Percentiles rank a stretch among this genome's conserved stretches.
Conservation (phyloP, 225 moss, liverwort and hornwort species). For the Bryoerythrophyllum caledonicum region DNA sequence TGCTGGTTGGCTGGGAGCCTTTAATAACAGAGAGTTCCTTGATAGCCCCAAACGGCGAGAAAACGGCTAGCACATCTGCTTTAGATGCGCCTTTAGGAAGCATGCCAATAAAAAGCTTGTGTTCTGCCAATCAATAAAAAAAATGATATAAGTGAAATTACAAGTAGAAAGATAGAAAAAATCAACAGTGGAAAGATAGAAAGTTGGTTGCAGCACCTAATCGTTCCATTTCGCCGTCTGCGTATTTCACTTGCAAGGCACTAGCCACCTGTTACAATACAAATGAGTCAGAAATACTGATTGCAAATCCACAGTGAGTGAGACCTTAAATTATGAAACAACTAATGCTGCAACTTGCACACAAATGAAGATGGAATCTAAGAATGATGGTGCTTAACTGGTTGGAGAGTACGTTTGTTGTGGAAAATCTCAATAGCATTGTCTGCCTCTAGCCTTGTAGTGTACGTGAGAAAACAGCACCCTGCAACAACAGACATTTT, state of each 20-base stretch:
- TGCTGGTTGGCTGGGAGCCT: constrained; percentile 88
- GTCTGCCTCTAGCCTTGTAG: constrained; percentile 73
- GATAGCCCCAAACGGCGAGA: constrained; percentile 65
- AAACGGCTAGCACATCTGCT: constrained; percentile 73
- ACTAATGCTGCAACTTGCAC: constrained; percentile 12
- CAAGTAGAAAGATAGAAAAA: too few species aligned
- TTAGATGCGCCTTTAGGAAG: constrained; percentile 82
- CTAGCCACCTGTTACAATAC: constrained; percentile 67
- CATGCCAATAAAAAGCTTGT: constrained; percentile 96
- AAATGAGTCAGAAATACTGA: constrained; percentile 20
- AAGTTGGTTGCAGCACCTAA: constrained; percentile 50
- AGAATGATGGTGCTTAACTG: constrained; percentile 37
- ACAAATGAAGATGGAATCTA: neutral
- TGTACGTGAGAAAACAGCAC: constrained; percentile 76
- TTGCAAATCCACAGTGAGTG: neutral
- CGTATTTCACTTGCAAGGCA: constrained; percentile 94
- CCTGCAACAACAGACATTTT: constrained; percentile 33
- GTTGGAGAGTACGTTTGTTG: constrained; percentile 71
- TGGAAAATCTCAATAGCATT: constrained; percentile 74
- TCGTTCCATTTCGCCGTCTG: constrained; percentile 88
- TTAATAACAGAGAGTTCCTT: constrained; percentile 91
- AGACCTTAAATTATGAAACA: neutral
- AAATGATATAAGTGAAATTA: neutral
- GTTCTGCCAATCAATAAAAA: constrained; percentile 47
- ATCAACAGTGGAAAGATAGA: neutral